phyloP scores from a whole-genome alignment of 805 yeast genomes.

The Ogataea siamensis region DNA sequence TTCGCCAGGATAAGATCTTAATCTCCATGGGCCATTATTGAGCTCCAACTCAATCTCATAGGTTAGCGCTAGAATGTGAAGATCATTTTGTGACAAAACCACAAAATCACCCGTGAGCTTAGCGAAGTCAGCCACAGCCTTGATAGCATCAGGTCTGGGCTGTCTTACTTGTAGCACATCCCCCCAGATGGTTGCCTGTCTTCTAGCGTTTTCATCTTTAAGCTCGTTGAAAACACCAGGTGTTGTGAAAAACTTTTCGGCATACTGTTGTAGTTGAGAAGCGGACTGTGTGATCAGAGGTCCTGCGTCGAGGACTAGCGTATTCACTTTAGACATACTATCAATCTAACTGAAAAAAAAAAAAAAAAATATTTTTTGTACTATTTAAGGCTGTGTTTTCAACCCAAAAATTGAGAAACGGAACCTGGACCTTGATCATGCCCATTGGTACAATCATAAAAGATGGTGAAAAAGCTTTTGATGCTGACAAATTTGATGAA shows the following conservation, averaged over 20 bases:
- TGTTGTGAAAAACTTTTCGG: slow-evolving; percentile 75
- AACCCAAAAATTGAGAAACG: too few species aligned
- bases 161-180: slow-evolving; percentile 69
- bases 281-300: slow-evolving; percentile 88
- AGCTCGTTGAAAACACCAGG: slow-evolving; percentile 90
- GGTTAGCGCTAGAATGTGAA: slow-evolving; percentile 87
- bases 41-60: slow-evolving; percentile 79
- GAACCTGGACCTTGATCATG: too few species aligned
- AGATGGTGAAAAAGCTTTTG: slow-evolving; percentile 42
- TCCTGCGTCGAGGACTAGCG: slow-evolving; percentile 88
- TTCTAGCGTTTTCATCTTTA: slow-evolving; percentile 79
- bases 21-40: slow-evolving; percentile 65
- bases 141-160: slow-evolving; percentile 64
- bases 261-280: slow-evolving; percentile 66
- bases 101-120: slow-evolving; percentile 86
- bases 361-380: slow-evolving; percentile 5
- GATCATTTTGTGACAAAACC: slow-evolving; percentile 86
- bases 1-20: slow-evolving; percentile 75
- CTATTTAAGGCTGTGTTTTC: slow-evolving; percentile 8
- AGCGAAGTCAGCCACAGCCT: slow-evolving; percentile 71
- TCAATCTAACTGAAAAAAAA: slow-evolving; percentile 1
- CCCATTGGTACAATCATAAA: slow-evolving; percentile 25
- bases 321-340: slow-evolving; percentile 40
- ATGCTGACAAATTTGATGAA: slow-evolving; percentile 40
- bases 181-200: slow-evolving; percentile 78